These are phyloP conservation scores for Suillus weaverae DNA, from an alignment of 768 basidiomycete genomes.

Conservation along the genomic window DNA sequence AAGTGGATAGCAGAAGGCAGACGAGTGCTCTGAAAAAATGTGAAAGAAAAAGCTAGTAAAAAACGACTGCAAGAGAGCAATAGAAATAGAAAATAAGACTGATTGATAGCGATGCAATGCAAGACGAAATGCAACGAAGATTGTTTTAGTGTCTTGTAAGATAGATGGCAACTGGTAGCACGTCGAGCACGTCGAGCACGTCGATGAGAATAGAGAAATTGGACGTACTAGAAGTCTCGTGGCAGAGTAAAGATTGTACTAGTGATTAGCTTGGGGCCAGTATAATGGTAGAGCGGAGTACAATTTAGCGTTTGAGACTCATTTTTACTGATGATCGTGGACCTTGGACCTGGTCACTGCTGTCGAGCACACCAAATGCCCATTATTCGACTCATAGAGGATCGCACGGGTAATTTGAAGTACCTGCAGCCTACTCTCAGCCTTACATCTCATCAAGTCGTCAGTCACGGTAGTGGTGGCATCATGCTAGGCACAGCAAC, in stretches of 20 bases:
- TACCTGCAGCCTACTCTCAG: not conserved
- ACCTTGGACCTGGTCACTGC: not conserved
- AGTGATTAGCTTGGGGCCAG: slow-evolving; percentile 25
- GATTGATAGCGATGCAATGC: slow-evolving; percentile 36
- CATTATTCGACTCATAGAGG: slow-evolving; percentile 9
- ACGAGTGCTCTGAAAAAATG: slow-evolving; percentile 17
- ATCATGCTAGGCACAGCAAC: not conserved
- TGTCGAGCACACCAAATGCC: not conserved
- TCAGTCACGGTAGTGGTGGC: not conserved
- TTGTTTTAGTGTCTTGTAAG: slow-evolving; percentile 35
- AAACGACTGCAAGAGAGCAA: slow-evolving; percentile 32
- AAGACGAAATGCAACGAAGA: slow-evolving; percentile 26
- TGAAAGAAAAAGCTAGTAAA: slow-evolving; percentile 25
- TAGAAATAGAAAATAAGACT: slow-evolving; percentile 19
- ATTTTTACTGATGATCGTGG: slow-evolving; percentile 1
- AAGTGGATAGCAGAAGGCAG: slow-evolving; percentile 8
- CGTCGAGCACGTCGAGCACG: slow-evolving; percentile 1
- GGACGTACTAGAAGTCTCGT: slow-evolving; percentile 7
- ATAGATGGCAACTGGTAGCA: slow-evolving; percentile 19
- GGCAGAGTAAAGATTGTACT: slow-evolving; percentile 10
- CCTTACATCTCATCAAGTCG: not conserved
- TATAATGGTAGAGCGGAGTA: slow-evolving; percentile 1
- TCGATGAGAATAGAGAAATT: not conserved
- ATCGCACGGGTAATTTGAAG: not conserved
- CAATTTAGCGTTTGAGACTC: slow-evolving; percentile 1